Percentiles rank a stretch among this genome's conserved stretches.
Evolutionary conservation across 345 rosid species (phyloP).

Genomic region (Brassica incana): DNA sequence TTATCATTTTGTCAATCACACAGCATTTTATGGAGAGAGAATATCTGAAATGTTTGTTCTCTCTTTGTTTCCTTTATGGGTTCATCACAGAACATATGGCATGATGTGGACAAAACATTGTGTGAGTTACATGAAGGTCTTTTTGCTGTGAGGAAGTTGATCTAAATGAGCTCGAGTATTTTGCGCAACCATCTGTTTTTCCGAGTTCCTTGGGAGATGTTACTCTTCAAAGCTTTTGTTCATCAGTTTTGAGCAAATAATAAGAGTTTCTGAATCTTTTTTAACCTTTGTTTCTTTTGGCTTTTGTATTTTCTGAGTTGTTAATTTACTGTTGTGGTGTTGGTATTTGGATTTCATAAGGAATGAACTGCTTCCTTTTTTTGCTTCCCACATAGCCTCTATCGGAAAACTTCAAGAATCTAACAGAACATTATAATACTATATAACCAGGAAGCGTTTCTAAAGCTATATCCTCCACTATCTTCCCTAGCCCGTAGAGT

Average conservation of each 20-base stretch:
- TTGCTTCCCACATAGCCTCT: not conserved
- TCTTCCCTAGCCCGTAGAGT: conserved; percentile 13
- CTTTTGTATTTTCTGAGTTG: conserved; percentile 1
- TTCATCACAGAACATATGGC: conserved; percentile 18
- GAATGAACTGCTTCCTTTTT: not conserved
- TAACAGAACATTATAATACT: not conserved
- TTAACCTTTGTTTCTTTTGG: not conserved
- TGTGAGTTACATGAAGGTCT: conserved; percentile 14
- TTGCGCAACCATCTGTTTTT: conserved; percentile 9
- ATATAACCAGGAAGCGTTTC: conserved; percentile 43
- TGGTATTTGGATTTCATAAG: not conserved
- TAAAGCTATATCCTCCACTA: conserved; percentile 39
- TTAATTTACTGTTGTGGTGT: not conserved
- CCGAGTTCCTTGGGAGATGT: conserved; percentile 8
- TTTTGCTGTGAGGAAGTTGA: conserved; percentile 19
- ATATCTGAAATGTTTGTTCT: not conserved
- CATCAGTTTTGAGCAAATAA: conserved; percentile 35
- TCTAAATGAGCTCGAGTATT: conserved; percentile 12
- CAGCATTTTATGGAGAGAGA: conserved; percentile 10
- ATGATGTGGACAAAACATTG: conserved; percentile 20
- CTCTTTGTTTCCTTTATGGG: not conserved
- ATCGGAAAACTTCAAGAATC: not conserved
- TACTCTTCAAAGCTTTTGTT: conserved; percentile 22
- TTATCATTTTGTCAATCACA: not conserved
- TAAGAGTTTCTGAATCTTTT: conserved; percentile 14